Base-by-base conservation (phyloP, 1,284 basidiomycete genomes). In the Cutaneotrichosporon sp. region DNA sequence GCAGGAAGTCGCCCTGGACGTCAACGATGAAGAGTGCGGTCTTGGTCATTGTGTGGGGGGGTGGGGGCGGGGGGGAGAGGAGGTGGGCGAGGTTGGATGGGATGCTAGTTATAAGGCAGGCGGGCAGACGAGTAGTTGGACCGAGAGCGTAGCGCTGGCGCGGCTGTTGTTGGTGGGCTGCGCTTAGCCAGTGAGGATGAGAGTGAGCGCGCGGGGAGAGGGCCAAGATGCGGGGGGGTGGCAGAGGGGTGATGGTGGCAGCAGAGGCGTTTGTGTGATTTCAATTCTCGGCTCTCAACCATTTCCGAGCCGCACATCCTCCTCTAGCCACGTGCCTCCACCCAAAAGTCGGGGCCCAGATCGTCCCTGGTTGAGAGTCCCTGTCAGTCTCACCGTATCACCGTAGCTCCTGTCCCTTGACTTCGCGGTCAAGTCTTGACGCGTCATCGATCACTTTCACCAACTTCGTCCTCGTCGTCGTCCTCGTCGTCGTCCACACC, bases 1-100 rank as follows among this genome's bases (percentile, higher is more conserved):
- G 85, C n/a, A 87, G 80, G 70, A 87, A 88, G 76, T 87, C 86
- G 70, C 87, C 81, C 71, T 88, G 86, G 14, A 86, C 80, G 72
- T 88, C 87, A 47, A 87, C 82, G 47, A 86, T 73, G 53, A 87
- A 67, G 45, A 87, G 78, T 0, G 84, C 85, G 6, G 77, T 79
- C 34, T 42, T 27, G 47, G 25, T 29, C 34, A 14, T 49, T 25
- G 25, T 29, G 38, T 22, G 6, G 45, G n/a, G 34, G 47, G 16
- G 34, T 42, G 34, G 8, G 27, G 22, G 42, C 22, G 18, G n/a
- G n/a, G 10, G 24, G 8, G 47, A 31, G 25, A 27, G 47, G 18
- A 50, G 36, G 27, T 25, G 24, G 25, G 24, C 13, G 2, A 25
- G 22, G 22, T n/a, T 29, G 29, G 18, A 16, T 18, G 34, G 31